Evolutionary conservation across 345 rosid genomes (phyloP), one percentile per base, ranked within the genome.

Genomic region (Acer campestre): DNA sequence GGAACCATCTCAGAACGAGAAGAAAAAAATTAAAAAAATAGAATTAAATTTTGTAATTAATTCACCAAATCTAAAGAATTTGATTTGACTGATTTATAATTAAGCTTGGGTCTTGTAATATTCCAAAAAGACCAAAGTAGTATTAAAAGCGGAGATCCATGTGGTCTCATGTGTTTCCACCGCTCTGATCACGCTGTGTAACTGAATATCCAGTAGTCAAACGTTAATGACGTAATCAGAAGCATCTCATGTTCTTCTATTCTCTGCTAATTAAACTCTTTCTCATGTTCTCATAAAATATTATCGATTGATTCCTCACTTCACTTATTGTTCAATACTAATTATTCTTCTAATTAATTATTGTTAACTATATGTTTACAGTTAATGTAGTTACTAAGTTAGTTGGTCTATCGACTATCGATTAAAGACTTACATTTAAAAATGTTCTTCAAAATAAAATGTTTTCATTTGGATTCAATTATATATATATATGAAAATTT

Each of bases 101-200:
- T 4, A 35, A 35, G 38, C 6, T 35, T 29, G 31, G 31, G 31
- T 29, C 31, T 29, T 29, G 31, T 29, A 29, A 29, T 29, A 31
- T 31, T 31, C 35, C 35, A 31, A 31, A 3, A 31, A 3, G 35
- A 31, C 35, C 2, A 29, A 40, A 40, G 44, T 40, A 40, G 44
- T 6, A 42, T 42, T 42, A 58, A 62, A 67, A 70, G 27, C 42
- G 4, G 48, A 35, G 62, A 75, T 83, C 77, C 85, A 81, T 83
- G 88, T 81, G 88, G 77, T 79, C 80, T 81, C 86, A 81, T 81
- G 85, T 79, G 86, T 83, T 82, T 72, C 48, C 49, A 63, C 71
- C 65, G 13, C 71, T 62, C 64, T 8, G 25, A n/a, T 58, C 10
- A 1, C 1, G 23, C 40, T 71, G 64, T 31, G 35, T 48, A 49